phyloP scores from a whole-genome alignment of 352 stramenopile species.

The Phytophthora macrochlamydospora region DNA sequence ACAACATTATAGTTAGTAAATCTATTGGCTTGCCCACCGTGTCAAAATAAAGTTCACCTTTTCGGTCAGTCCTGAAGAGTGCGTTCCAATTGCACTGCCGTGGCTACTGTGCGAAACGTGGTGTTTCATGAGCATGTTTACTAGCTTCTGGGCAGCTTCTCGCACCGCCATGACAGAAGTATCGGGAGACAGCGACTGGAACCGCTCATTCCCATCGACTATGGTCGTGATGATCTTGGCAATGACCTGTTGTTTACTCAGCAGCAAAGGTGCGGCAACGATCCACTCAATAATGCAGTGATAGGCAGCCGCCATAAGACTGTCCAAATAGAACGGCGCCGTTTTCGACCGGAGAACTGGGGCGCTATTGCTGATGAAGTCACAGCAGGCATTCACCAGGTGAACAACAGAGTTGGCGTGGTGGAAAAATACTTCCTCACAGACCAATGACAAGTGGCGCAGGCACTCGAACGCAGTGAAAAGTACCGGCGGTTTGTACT shows the following conservation, averaged over 20 bases:
- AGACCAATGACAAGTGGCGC: conserved; percentile 80
- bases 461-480: conserved; percentile 89
- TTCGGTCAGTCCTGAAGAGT: conserved; percentile 62
- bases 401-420: conserved; percentile 80
- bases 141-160: conserved; percentile 76
- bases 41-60: conserved; percentile 38
- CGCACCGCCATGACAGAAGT: conserved; percentile 59
- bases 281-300: conserved; percentile 89
- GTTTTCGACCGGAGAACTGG: conserved; percentile 73
- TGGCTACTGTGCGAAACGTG: conserved; percentile 70
- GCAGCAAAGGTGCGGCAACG: conserved; percentile 67
- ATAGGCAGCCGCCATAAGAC: conserved; percentile 80
- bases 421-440: conserved; percentile 76
- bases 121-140: conserved; percentile 90
- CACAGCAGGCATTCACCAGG: conserved; percentile 83
- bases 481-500: conserved; percentile 85
- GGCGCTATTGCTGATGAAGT: conserved; percentile 85
- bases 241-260: conserved; percentile 79
- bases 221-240: conserved; percentile 83
- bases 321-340: conserved; percentile 83
- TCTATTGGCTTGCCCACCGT: no score
- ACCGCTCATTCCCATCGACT: conserved; percentile 76
- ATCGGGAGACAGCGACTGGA: conserved; percentile 64
- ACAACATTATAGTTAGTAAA: no score
- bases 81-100: conserved; percentile 39